Percentiles rank a stretch among this genome's conserved stretches.
Evolutionary conservation across 2,329 filamentous ascomycete species (phyloP).

Genomic region (Paecilomyces niveus): DNA sequence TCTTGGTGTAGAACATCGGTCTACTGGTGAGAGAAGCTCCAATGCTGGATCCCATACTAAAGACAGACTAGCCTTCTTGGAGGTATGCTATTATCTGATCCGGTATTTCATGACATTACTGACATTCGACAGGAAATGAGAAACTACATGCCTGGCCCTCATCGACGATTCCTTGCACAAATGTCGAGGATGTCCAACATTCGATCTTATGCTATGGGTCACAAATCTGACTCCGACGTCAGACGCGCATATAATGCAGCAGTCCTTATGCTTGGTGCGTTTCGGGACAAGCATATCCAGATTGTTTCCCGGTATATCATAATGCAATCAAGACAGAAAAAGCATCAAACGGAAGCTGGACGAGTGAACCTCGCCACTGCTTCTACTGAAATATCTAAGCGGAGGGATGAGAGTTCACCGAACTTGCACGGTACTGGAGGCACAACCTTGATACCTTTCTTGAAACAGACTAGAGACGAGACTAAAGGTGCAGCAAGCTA

Average conservation of each 20-base stretch:
- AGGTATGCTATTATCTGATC: slow-evolving; percentile 4
- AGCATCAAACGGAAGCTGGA: slow-evolving; percentile 9
- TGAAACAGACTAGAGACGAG: slow-evolving; percentile 46
- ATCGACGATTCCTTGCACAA: slow-evolving; percentile 44
- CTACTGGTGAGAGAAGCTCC: slow-evolving; percentile 25
- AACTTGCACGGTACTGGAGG: slow-evolving; percentile 46
- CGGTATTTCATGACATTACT: background rate
- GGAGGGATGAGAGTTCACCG: slow-evolving; percentile 21
- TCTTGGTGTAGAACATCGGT: slow-evolving; percentile 43
- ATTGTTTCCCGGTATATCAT: slow-evolving; percentile 50
- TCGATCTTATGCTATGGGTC: slow-evolving; percentile 35
- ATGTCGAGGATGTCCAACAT: slow-evolving; percentile 41
- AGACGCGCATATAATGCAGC: slow-evolving; percentile 41
- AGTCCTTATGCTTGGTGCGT: slow-evolving; percentile 37
- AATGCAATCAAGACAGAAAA: slow-evolving; percentile 28
- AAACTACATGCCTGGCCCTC: slow-evolving; percentile 48
- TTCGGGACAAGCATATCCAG: slow-evolving; percentile 47
- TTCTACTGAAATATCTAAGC: slow-evolving; percentile 31
- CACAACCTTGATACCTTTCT: slow-evolving; percentile 46
- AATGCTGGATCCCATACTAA: slow-evolving; percentile 10
- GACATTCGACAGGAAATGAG: slow-evolving; percentile 40
- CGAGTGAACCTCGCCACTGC: slow-evolving; percentile 39
- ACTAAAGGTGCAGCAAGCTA: slow-evolving; percentile 36
- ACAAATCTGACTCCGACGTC: slow-evolving; percentile 26
- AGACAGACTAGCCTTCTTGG: slow-evolving; percentile 24